Percentiles rank a stretch among this genome's conserved stretches.
Conservation (phyloP, 148 eudicot species). For the Chenopodium berlandieri region DNA sequence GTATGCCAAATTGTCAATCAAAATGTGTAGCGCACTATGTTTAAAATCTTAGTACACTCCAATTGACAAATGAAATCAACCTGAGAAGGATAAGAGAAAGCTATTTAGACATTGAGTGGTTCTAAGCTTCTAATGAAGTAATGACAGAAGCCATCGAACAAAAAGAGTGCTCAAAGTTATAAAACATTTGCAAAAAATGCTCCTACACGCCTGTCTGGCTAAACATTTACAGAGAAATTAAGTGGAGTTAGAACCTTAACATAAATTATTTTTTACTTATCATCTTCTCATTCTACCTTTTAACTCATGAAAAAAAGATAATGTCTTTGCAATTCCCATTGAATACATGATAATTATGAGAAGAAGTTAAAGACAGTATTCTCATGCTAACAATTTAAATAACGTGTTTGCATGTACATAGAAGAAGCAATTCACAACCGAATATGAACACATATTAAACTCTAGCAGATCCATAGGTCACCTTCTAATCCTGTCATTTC, state of each 20-base stretch:
- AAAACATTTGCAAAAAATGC: not conserved
- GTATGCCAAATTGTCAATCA: not conserved
- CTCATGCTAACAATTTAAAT: not conserved
- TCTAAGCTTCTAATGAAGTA: not conserved
- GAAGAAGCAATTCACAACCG: not conserved
- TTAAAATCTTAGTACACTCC: not conserved
- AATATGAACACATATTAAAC: not conserved
- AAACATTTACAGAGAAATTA: not conserved
- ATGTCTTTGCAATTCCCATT: not conserved
- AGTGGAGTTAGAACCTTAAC: not conserved
- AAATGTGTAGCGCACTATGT: not conserved
- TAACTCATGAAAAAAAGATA: not conserved
- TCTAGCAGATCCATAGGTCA: conserved; percentile 23
- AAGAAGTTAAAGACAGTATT: not conserved
- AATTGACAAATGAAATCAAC: not conserved
- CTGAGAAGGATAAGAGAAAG: not conserved
- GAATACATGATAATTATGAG: not conserved
- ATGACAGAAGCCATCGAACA: not conserved
- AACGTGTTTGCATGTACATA: not conserved
- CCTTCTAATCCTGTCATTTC: conserved; percentile 69
- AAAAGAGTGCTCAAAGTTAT: not conserved
- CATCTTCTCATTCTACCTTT: not conserved
- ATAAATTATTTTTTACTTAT: not conserved
- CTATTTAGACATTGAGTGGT: too few species aligned
- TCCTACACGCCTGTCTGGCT: not conserved